These are phyloP conservation scores for Hyaloperonospora brassicae DNA, from an alignment of 352 stramenopile genomes.

Conservation along the genomic window DNA sequence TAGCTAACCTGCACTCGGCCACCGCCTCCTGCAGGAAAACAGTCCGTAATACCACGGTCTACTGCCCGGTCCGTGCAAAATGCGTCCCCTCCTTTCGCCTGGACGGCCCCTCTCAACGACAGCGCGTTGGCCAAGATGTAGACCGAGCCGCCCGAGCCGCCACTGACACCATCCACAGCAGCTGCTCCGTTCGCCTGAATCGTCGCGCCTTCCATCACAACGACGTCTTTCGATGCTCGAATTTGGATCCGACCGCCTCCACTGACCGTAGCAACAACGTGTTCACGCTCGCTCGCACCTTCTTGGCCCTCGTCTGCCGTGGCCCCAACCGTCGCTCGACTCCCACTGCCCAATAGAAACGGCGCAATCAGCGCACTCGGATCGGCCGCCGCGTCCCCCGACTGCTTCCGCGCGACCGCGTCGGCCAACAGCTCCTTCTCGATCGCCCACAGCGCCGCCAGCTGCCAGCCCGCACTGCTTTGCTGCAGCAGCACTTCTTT, in stretches of 20 bases:
- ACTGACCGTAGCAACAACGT: slow-evolving; percentile 17
- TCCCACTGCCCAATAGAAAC: slow-evolving; percentile 47
- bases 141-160: slow-evolving; percentile 49
- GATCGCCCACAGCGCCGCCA: slow-evolving; percentile 41
- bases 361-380: slow-evolving; percentile 26
- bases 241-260: slow-evolving; percentile 60
- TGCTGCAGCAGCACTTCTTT: slow-evolving; percentile 33
- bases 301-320: background rate
- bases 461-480: slow-evolving; percentile 42
- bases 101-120: slow-evolving; percentile 34
- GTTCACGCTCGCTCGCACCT: background rate
- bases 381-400: slow-evolving; percentile 7
- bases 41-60: slow-evolving; percentile 29
- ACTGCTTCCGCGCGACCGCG: slow-evolving; percentile 9
- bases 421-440: slow-evolving; percentile 25
- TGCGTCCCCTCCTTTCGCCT: slow-evolving; percentile 45
- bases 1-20: slow-evolving; percentile 61
- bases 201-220: slow-evolving; percentile 44
- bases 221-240: slow-evolving; percentile 53
- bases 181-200: slow-evolving; percentile 48
- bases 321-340: slow-evolving; percentile 8
- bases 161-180: slow-evolving; percentile 31
- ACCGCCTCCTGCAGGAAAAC: slow-evolving; percentile 52
- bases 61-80: slow-evolving; percentile 28
- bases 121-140: slow-evolving; percentile 41